Conservation (phyloP, 352 stramenopile species). For the Pythium plurisporium region DNA sequence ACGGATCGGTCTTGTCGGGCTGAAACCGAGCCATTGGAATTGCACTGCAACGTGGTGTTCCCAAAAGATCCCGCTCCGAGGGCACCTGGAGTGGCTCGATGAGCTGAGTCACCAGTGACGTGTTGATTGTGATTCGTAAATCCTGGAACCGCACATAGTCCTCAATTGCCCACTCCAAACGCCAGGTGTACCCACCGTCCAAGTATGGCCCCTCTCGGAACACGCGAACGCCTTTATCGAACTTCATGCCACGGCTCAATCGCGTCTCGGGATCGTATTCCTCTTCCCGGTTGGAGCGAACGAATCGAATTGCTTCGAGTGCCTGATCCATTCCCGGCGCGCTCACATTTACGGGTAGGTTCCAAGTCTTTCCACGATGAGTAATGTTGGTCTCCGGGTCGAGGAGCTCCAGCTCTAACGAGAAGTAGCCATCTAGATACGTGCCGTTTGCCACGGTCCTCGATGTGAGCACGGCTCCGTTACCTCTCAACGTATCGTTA, state of each 20-base stretch:
- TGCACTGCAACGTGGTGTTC: constrained; percentile 37
- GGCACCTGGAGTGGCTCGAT: constrained; percentile 52
- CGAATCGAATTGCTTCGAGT: constrained; percentile 58
- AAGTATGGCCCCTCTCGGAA: constrained; percentile 58
- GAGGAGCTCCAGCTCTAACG: constrained; percentile 44
- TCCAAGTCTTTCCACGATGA: constrained; percentile 47
- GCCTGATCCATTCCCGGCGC: constrained; percentile 68
- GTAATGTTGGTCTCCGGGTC: constrained; percentile 40
- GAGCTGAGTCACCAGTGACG: constrained; percentile 54
- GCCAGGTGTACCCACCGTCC: constrained; percentile 70
- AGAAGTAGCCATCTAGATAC: constrained; percentile 63
- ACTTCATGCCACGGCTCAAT: constrained; percentile 45
- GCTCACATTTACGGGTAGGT: constrained; percentile 66
- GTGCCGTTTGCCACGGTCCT: constrained; percentile 65
- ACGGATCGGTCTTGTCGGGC: constrained; percentile 37
- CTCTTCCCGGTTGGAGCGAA: constrained; percentile 58
- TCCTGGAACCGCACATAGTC: constrained; percentile 72
- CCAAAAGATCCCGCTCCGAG: constrained; percentile 40
- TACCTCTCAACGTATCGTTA: constrained; percentile 27
- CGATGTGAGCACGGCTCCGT: constrained; percentile 24
- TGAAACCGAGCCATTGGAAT: constrained; percentile 52
- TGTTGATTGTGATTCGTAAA: constrained; percentile 56
- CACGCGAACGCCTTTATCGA: constrained; percentile 74
- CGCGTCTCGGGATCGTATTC: constrained; percentile 56
- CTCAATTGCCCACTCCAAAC: constrained; percentile 64